These are phyloP conservation scores for Microsporum audouinii DNA, from an alignment of 2,329 filamentous ascomycete genomes.

Conservation along the genomic window DNA sequence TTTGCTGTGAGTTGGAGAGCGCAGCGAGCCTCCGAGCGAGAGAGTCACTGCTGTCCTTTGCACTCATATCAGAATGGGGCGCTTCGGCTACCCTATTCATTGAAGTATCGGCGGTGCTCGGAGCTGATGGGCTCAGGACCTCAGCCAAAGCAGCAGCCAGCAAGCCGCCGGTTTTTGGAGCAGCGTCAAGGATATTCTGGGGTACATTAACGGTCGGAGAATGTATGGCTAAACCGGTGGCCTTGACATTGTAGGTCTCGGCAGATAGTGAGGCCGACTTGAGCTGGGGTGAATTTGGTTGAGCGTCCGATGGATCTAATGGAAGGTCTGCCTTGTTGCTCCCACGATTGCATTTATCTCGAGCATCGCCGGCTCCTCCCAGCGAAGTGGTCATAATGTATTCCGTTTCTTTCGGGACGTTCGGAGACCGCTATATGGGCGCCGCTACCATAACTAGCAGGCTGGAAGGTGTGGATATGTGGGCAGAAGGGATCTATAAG, in stretches of 20 bases:
- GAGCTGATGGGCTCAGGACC: conserved; percentile 7
- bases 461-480: not conserved
- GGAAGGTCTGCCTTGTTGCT: not conserved
- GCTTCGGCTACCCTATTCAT: conserved; percentile 8
- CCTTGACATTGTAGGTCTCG: not conserved
- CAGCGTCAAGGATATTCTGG: not conserved
- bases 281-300: not conserved
- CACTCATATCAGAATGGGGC: not conserved
- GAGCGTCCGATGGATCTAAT: not conserved
- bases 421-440: not conserved
- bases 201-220: not conserved
- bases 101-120: not conserved
- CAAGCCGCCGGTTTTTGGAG: conserved; percentile 33
- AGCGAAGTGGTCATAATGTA: not conserved
- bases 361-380: not conserved
- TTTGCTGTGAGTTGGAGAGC: conserved; percentile 41
- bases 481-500: not conserved
- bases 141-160: conserved; percentile 44
- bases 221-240: not conserved
- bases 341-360: not conserved
- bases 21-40: conserved; percentile 52
- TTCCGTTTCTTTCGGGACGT: not conserved
- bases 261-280: not conserved
- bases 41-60: not conserved
- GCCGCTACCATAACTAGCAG: not conserved